Conservation (phyloP, 306 rosid genomes). For the Vigna reflexopilosa region DNA sequence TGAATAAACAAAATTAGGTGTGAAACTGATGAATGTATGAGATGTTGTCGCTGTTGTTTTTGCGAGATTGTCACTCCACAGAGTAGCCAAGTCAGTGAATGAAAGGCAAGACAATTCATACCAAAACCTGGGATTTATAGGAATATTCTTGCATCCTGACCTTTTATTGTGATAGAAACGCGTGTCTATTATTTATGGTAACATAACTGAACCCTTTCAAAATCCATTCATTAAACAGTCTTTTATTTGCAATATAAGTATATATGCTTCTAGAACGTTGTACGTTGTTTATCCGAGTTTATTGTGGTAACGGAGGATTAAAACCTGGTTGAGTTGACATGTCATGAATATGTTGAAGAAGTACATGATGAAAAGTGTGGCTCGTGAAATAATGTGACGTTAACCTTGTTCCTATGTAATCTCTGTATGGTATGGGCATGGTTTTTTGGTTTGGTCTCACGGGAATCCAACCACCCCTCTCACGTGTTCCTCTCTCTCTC, state of each 20-base stretch:
- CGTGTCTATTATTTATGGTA: too few relatives aligned
- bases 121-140: too few relatives aligned
- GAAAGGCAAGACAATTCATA: too few relatives aligned
- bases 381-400: constrained; percentile 49
- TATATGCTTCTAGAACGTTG: neutral
- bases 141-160: neutral
- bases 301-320: neutral
- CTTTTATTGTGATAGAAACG: neutral
- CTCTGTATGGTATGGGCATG: constrained; percentile 14
- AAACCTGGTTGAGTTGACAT: neutral
- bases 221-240: too few relatives aligned
- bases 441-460: constrained; percentile 55
- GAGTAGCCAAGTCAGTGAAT: too few relatives aligned
- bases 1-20: too few relatives aligned
- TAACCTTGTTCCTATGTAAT: constrained; percentile 11
- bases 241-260: neutral
- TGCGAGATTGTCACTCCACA: too few relatives aligned
- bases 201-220: neutral
- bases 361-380: constrained; percentile 3
- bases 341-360: constrained; percentile 4
- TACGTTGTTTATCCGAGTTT: neutral
- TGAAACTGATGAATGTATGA: too few relatives aligned
- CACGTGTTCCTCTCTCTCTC: constrained; percentile 53
- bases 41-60: too few relatives aligned
- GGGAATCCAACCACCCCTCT: constrained; percentile 62